Evolutionary conservation across 345 rosid genomes (phyloP).

Genomic region (Rhizophora mangle): DNA sequence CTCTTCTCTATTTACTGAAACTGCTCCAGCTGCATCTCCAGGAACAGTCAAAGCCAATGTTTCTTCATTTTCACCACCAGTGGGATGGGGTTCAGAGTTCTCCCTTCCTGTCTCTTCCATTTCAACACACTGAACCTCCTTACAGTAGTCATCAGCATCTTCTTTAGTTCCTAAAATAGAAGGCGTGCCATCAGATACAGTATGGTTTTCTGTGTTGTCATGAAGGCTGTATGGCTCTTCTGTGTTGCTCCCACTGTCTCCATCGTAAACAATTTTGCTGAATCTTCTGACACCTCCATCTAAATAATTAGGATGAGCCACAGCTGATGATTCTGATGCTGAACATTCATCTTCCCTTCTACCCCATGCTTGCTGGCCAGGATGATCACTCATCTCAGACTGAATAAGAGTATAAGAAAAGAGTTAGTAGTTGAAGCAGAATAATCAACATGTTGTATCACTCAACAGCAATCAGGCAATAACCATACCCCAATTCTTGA

Average conservation of each 20-base stretch:
- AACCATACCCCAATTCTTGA: slow-evolving; percentile 48
- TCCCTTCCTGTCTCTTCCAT: slow-evolving; percentile 45
- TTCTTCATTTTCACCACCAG: slow-evolving; percentile 38
- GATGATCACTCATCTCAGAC: slow-evolving; percentile 41
- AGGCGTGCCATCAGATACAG: slow-evolving; percentile 45
- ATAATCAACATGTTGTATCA: neutral
- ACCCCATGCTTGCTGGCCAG: slow-evolving; percentile 34
- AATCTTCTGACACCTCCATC: slow-evolving; percentile 20
- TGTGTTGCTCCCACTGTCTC: slow-evolving; percentile 43
- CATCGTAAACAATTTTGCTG: slow-evolving; percentile 22
- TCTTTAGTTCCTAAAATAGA: slow-evolving; percentile 37
- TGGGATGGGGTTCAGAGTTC: slow-evolving; percentile 26
- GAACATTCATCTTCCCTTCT: slow-evolving; percentile 69
- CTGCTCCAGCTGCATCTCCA: slow-evolving; percentile 30
- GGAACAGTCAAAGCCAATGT: slow-evolving; percentile 23
- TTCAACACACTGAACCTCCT: slow-evolving; percentile 83
- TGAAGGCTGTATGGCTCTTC: slow-evolving; percentile 31
- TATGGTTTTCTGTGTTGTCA: slow-evolving; percentile 36
- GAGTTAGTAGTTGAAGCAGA: slow-evolving; percentile 14
- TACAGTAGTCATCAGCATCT: slow-evolving; percentile 70
- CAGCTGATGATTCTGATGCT: slow-evolving; percentile 56
- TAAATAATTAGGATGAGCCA: slow-evolving; percentile 30
- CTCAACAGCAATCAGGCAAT: slow-evolving; percentile 4
- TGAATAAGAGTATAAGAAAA: slow-evolving; percentile 26
- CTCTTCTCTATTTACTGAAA: slow-evolving; percentile 33